Evolutionary conservation across 2,329 filamentous ascomycete species (phyloP).

Genomic region (Cylindrodendrum hubeiense): DNA sequence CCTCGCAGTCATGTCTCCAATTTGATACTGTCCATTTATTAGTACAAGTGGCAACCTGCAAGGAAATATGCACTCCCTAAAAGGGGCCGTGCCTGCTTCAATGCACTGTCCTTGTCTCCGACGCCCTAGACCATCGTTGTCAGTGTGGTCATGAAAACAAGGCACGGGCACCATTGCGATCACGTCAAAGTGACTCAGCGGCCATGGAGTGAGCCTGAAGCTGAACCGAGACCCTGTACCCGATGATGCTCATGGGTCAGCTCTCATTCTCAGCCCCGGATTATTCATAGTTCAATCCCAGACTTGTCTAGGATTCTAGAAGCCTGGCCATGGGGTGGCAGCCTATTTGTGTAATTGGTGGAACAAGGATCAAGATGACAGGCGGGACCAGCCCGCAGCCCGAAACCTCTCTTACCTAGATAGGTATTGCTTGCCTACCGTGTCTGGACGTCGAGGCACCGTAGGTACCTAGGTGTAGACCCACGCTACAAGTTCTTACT

Average conservation of each 20-base stretch:
- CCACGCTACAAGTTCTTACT: neutral
- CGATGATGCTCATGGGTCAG: neutral
- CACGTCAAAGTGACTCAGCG: neutral
- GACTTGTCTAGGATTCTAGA: neutral
- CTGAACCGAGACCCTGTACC: neutral
- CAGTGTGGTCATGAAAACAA: neutral
- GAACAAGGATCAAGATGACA: neutral
- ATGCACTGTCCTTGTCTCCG: neutral
- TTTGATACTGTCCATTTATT: neutral
- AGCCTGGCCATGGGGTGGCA: neutral
- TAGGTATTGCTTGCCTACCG: neutral
- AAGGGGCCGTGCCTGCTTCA: neutral
- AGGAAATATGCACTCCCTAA: neutral
- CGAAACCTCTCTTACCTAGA: neutral
- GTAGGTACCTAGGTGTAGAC: neutral
- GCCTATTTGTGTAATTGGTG: no score
- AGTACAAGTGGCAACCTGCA: constrained; percentile 12
- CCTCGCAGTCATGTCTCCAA: constrained; percentile 3
- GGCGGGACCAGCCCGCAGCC: neutral
- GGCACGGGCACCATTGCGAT: neutral
- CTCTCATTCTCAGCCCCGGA: neutral
- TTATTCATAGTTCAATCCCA: neutral
- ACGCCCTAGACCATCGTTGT: no score
- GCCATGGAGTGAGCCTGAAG: neutral
- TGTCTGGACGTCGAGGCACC: neutral